A percentile compares a stretch with the other conserved stretches of the same genome.
Conservation (phyloP, 176 grass and related monocot genomes). For the Chrysopogon serrulatus region DNA sequence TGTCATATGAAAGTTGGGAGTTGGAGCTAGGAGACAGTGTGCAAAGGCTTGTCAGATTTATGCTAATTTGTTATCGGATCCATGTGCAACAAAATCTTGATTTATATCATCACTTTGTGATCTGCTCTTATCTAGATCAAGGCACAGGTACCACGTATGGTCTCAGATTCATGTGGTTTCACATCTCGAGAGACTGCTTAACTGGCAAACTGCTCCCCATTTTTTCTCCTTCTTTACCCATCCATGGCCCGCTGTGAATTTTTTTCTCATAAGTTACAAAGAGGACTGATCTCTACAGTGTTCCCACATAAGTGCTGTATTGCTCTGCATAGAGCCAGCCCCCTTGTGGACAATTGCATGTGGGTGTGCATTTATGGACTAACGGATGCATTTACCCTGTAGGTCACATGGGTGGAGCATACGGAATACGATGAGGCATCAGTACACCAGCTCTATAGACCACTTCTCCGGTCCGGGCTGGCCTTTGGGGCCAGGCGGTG, state of each 20-base stretch:
- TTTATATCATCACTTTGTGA: background rate
- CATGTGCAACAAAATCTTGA: constrained; percentile 21
- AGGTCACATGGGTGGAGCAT: constrained; percentile 99
- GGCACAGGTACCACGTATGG: background rate
- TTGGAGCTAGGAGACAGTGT: background rate
- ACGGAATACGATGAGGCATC: constrained; percentile 77
- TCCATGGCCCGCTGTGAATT: background rate
- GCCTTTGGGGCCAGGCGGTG: constrained; percentile 79
- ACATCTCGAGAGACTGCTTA: constrained; percentile 9
- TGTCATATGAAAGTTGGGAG: background rate
- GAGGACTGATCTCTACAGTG: constrained; percentile 16
- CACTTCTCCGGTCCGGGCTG: constrained; percentile 61
- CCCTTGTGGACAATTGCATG: constrained; percentile 42
- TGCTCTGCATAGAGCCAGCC: constrained; percentile 19
- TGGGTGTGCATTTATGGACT: constrained; percentile 83
- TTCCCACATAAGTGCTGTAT: constrained; percentile 18
- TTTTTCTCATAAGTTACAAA: constrained; percentile 18
- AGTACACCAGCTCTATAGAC: constrained; percentile 70
- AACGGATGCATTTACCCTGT: constrained; percentile 61
- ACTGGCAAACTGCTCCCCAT: background rate
- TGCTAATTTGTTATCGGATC: constrained; percentile 10
- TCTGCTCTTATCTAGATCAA: background rate
- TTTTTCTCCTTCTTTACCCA: constrained; percentile 23
- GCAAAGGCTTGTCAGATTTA: background rate
- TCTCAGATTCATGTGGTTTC: background rate